Base-by-base conservation (phyloP, 352 stramenopile genomes). In the Pythium insidiosum region DNA sequence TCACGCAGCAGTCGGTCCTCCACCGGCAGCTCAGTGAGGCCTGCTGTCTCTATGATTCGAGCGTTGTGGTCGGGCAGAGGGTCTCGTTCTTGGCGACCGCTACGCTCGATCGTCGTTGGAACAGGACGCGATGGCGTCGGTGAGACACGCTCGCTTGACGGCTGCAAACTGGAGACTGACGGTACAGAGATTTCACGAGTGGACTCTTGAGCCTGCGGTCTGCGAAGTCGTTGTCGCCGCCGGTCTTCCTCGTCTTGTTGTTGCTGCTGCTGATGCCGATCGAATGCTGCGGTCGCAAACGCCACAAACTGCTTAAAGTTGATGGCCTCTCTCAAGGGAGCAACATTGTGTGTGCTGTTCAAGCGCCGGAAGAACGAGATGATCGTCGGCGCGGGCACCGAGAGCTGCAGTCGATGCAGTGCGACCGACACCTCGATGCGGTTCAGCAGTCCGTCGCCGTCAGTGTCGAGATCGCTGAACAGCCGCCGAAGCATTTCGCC, bases 251-350 rank as follows among this genome's bases (percentile, higher is more conserved):
- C 16, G 1, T n/a, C 30, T 31, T 26, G 3, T 12, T 6, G 33
- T 39, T n/a, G 30, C 12, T 48, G 55, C 12, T 42, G 23, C 34
- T 50, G 26, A 30, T 67, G 53, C 18, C 55, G 48, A n/a, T 56
- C 44, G 31, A 63, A 58, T 11, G 73, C 76, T 31, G 70, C 66
- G 1, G 72, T 81, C 21, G 84, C 59, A 43, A 89, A 87, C 4
- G 73, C 76, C 18, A 75, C 61, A 36, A 89, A 89, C 43, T 85
- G 71, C 39, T 81, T 84, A 56, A 78, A 89, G 50, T 61, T 87
- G 36, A 89, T 89, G 36, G 84, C 50, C 46, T 88, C 68, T 4
- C 66, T 63, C 24, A 83, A 51, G 0, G 70, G 68, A 19, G 57
- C 43, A 0, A 40, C 18, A 6, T 28, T 49, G 35, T 29, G 20